phyloP scores from a whole-genome alignment of 345 rosid genomes.

The Lumnitzera racemosa region DNA sequence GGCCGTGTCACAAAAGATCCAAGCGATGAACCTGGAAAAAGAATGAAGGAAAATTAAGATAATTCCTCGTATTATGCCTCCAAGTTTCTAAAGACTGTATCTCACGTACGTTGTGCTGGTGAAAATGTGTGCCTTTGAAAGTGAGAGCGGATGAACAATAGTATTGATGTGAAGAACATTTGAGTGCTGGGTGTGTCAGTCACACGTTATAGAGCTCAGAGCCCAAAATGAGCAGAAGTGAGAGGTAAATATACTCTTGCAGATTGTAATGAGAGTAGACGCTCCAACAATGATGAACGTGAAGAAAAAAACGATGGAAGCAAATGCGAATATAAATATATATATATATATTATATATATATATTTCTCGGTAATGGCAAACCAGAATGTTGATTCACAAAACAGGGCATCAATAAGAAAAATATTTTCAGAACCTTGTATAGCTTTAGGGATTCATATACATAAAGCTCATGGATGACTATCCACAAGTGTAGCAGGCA shows the following conservation, averaged over 20 bases:
- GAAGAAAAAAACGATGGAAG: constrained; percentile 48
- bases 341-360: too few relatives aligned
- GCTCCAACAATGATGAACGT: constrained; percentile 60
- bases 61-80: constrained; percentile 30
- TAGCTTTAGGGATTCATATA: constrained; percentile 10
- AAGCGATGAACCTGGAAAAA: too few relatives aligned
- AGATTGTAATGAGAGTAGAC: constrained; percentile 70
- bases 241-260: constrained; percentile 67
- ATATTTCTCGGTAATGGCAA: constrained; percentile 7
- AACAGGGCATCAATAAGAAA: constrained; percentile 15
- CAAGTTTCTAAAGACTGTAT: constrained; percentile 66
- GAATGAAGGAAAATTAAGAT: too few relatives aligned
- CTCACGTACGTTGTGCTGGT: constrained; percentile 45
- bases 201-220: constrained; percentile 81
- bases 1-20: too few relatives aligned
- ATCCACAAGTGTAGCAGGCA: neutral
- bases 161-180: neutral
- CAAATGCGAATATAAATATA: too few relatives aligned
- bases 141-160: neutral
- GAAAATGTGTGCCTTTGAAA: neutral
- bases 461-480: constrained; percentile 1
- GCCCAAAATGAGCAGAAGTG: constrained; percentile 44
- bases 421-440: neutral
- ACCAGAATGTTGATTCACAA: constrained; percentile 46
- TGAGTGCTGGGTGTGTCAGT: constrained; percentile 78